A percentile compares a stretch with the other conserved stretches of the same genome.
phyloP scores from a whole-genome alignment of 1,139 yeast species.

The Yamadazyma jaroonii region DNA sequence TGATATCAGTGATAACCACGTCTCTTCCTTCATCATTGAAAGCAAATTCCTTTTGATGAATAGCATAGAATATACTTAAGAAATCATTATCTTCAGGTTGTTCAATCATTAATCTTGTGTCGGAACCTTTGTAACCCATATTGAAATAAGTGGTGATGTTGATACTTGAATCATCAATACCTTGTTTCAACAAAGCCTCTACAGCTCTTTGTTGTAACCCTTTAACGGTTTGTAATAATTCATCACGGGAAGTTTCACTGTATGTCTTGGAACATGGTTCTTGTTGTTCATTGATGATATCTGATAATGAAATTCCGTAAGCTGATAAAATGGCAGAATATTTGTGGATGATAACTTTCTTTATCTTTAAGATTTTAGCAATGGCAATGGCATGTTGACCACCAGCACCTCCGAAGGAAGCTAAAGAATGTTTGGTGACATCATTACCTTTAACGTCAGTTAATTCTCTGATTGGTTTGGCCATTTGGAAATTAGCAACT shows the following conservation, averaged over 20 bases:
- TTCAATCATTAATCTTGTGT: slow-evolving; percentile 19
- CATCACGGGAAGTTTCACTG: slow-evolving; percentile 9
- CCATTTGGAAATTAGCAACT: slow-evolving; percentile 22
- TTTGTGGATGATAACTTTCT: slow-evolving; percentile 18
- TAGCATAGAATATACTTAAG: slow-evolving; percentile 38
- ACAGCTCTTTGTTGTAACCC: slow-evolving; percentile 10
- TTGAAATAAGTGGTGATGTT: slow-evolving; percentile 15
- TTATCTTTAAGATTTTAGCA: slow-evolving; percentile 20
- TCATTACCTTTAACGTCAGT: slow-evolving; percentile 22
- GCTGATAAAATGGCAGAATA: slow-evolving; percentile 22
- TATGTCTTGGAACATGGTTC: slow-evolving; percentile 17
- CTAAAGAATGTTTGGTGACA: slow-evolving; percentile 19
- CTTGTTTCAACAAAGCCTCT: slow-evolving; percentile 16
- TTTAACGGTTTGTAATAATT: slow-evolving; percentile 12
- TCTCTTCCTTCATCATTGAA: slow-evolving; percentile 55
- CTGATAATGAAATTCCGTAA: slow-evolving; percentile 21
- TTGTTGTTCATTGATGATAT: slow-evolving; percentile 19
- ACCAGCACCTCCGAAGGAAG: slow-evolving; percentile 24
- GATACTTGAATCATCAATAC: slow-evolving; percentile 15
- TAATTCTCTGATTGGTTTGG: slow-evolving; percentile 20
- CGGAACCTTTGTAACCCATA: slow-evolving; percentile 23
- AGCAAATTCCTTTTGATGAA: slow-evolving; percentile 69
- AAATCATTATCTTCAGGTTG: slow-evolving; percentile 21
- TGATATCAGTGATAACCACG: slow-evolving; percentile 17
- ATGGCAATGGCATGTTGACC: slow-evolving; percentile 22